Conservation (phyloP, 495 filamentous ascomycete species). For the Aspergillus saccharolyticus region DNA sequence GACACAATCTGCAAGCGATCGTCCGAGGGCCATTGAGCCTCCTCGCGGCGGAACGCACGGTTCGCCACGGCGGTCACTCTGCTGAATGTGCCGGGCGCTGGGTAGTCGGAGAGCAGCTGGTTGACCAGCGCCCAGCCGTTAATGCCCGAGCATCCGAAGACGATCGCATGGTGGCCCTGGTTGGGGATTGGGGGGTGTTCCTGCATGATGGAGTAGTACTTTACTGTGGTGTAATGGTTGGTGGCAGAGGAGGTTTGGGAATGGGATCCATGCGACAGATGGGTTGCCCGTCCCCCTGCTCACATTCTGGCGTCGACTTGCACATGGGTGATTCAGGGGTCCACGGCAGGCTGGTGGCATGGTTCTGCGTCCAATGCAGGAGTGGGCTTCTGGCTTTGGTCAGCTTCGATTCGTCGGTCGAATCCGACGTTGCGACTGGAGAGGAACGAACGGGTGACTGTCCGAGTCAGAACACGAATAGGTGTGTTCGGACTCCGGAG, state of each 20-base stretch:
- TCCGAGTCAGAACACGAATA: too few relatives aligned
- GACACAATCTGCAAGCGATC: conserved; percentile 37
- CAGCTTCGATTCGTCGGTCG: too few relatives aligned
- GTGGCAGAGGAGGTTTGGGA: too few relatives aligned
- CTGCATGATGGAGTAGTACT: neutral
- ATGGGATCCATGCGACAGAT: too few relatives aligned
- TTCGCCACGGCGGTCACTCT: conserved; percentile 44
- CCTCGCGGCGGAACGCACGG: conserved; percentile 31
- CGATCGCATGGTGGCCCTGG: conserved; percentile 15
- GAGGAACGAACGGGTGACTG: too few relatives aligned
- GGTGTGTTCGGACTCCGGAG: too few relatives aligned
- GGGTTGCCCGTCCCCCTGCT: too few relatives aligned
- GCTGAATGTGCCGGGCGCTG: conserved; percentile 30
- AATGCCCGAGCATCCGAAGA: conserved; percentile 32
- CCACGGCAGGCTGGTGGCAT: neutral
- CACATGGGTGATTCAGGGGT: neutral
- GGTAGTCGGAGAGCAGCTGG: conserved; percentile 37
- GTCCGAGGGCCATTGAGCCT: conserved; percentile 37
- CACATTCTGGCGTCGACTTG: neutral
- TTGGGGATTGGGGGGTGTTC: neutral
- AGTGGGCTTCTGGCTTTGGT: too few relatives aligned
- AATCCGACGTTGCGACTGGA: too few relatives aligned
- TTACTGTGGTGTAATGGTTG: too few relatives aligned
- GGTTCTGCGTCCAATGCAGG: too few relatives aligned
- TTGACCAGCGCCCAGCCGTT: conserved; percentile 46